Evolutionary conservation across 495 filamentous ascomycete species (phyloP).

Genomic region (Ramalina intermedia): DNA sequence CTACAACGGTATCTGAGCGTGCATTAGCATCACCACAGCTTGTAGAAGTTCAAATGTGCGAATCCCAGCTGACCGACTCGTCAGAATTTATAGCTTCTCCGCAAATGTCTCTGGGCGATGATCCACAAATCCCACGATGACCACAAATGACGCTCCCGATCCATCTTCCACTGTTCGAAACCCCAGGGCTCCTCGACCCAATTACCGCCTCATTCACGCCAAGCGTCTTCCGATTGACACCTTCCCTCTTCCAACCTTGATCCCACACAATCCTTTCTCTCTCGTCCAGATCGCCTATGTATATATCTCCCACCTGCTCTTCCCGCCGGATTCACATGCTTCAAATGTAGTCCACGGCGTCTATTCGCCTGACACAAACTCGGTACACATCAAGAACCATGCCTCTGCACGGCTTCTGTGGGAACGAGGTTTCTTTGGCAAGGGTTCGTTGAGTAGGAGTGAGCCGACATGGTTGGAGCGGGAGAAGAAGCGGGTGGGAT

Average conservation of each 20-base stretch:
- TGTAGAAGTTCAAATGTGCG: neutral
- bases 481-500: conserved; percentile 56
- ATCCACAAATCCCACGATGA: neutral
- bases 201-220: conserved; percentile 57
- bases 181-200: conserved; percentile 37
- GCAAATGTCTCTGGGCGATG: neutral
- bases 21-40: neutral
- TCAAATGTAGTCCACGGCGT: conserved; percentile 47
- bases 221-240: conserved; percentile 66
- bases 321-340: conserved; percentile 53
- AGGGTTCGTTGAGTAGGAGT: conserved; percentile 80
- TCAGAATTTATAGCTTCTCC: neutral
- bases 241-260: conserved; percentile 69
- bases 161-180: conserved; percentile 2
- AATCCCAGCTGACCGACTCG: neutral
- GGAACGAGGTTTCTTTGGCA: conserved; percentile 94
- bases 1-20: conserved; percentile 99
- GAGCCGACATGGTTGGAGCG: conserved; percentile 85
- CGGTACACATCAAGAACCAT: conserved; percentile 71
- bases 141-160: neutral
- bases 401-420: conserved; percentile 65
- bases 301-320: conserved; percentile 58
- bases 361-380: conserved; percentile 66
- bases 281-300: conserved; percentile 62
- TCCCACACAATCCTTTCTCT: conserved; percentile 86